A percentile compares a stretch with the other conserved stretches of the same genome.
These are phyloP conservation scores for Salix brachista DNA, from an alignment of 345 rosid genomes.

Conservation along the genomic window DNA sequence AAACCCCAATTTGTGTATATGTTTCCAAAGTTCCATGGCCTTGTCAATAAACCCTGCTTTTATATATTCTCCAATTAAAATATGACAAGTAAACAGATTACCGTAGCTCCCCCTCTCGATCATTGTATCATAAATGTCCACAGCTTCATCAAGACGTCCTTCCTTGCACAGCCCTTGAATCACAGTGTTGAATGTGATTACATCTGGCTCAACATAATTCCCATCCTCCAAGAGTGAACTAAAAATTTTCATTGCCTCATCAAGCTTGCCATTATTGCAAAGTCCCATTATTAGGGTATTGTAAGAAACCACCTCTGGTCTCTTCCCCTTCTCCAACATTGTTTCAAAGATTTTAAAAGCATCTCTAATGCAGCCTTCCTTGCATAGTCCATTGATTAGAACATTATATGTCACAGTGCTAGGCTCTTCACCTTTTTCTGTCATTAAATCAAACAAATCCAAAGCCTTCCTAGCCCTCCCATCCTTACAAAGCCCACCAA, in stretches of 20 bases:
- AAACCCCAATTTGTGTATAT: constrained; percentile 32
- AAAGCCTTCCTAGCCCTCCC: constrained; percentile 49
- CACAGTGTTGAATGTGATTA: constrained; percentile 41
- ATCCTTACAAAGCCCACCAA: constrained; percentile 52
- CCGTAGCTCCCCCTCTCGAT: constrained; percentile 39
- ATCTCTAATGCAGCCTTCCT: constrained; percentile 44
- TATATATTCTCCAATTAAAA: constrained; percentile 44
- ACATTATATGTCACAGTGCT: constrained; percentile 49
- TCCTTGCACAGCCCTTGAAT: constrained; percentile 59
- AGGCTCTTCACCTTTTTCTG: constrained; percentile 45
- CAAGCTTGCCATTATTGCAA: constrained; percentile 43
- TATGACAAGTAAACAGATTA: constrained; percentile 42
- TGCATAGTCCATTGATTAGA: constrained; percentile 54
- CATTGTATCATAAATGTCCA: constrained; percentile 42
- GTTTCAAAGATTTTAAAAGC: constrained; percentile 47
- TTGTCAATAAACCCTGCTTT: constrained; percentile 39
- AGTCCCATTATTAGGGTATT: constrained; percentile 53
- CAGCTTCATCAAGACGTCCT: constrained; percentile 42
- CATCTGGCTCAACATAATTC: constrained; percentile 41
- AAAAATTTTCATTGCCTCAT: constrained; percentile 55
- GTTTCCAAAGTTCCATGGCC: constrained; percentile 63
- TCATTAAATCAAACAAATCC: constrained; percentile 49
- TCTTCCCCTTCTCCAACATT: constrained; percentile 53
- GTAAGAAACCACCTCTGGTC: constrained; percentile 49
- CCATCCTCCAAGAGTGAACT: constrained; percentile 31